Conservation (phyloP, 1,284 basidiomycete species). For the Baeospora myosura region DNA sequence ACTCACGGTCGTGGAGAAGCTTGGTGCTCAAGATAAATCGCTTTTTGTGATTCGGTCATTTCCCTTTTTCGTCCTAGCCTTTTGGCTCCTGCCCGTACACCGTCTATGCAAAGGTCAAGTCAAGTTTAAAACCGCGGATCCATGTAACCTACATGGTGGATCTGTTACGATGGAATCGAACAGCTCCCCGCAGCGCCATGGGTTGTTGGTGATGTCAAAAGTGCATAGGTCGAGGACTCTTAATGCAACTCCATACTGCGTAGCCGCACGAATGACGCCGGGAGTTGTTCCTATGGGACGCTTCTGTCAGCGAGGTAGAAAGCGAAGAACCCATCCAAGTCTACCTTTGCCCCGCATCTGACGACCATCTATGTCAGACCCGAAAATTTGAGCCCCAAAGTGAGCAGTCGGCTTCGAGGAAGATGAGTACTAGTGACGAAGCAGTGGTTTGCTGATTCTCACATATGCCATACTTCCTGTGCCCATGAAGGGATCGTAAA, state of each 20-base stretch:
- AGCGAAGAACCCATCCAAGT: constrained; percentile 2
- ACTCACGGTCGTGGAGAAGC: constrained; percentile 34
- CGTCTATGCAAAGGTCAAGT: constrained; percentile 46
- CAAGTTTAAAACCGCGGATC: neutral
- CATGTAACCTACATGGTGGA: constrained; percentile 68
- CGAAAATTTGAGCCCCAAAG: constrained; percentile 84
- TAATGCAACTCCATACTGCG: constrained; percentile 75
- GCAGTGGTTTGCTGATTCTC: constrained; percentile 18
- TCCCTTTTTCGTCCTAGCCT: constrained; percentile 72
- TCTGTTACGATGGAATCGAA: constrained; percentile 96
- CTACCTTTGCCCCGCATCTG: constrained; percentile 91
- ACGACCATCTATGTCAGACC: constrained; percentile 95
- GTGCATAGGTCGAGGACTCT: constrained; percentile 81
- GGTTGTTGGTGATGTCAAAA: constrained; percentile 86
- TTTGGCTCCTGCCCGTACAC: constrained; percentile 94
- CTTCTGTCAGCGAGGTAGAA: neutral
- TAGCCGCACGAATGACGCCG: constrained; percentile 75
- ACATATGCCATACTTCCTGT: constrained; percentile 96
- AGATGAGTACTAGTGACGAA: neutral
- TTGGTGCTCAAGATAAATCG: constrained; percentile 30
- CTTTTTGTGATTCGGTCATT: constrained; percentile 33
- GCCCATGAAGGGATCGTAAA: constrained; percentile 96
- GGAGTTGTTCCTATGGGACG: constrained; percentile 38
- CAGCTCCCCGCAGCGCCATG: constrained; percentile 81
- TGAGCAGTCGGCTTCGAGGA: constrained; percentile 63